Evolutionary conservation across 2,329 filamentous ascomycete species (phyloP), one percentile per base, ranked within the genome.

Genomic region (Penicillium sp.): DNA sequence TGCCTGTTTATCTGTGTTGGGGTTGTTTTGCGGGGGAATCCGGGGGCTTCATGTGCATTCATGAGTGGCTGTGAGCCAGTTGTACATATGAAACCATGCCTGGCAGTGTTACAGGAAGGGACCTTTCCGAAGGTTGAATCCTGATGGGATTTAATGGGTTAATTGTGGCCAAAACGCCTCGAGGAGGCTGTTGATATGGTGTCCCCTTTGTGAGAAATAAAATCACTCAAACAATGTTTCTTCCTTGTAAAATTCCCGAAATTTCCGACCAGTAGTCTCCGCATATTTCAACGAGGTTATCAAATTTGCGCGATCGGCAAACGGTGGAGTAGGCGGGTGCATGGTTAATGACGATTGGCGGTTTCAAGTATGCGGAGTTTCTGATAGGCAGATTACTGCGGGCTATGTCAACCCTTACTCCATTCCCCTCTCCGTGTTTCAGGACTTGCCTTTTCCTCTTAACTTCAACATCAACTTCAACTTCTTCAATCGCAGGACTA

Each of bases 51-150:
- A 63, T 55, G 49, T 53, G 55, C 63, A 61, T 61, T 41, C 42
- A 51, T 35, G 47, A 57, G 47, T 54, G 62, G 53, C 61, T 53
- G 54, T 65, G 65, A 22, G 31, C 46, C 69, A 66, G 59, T 66
- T 71, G 69, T 72, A 72, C 69, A 72, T 72, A 71, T 35, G 59
- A 59, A 55, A 55, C 25, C 46, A 62, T 49, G 51, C 57, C 59
- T 57, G 57, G 51, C 43, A 51, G 59, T 61, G 60, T 57, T 58
- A 56, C 56, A 57, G 51, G 58, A 49, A 53, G 53, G 37, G 22
- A 57, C 35, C 35, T 23, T 42, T 45, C 51, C 53, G 47, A 50
- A 33, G 26, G 33, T 49, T 53, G 46, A 31, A 35, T 45, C 41
- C 54, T 62, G 51, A 47, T 48, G 59, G 61, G 60, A 54, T 60